phyloP scores from a whole-genome alignment of 2,329 filamentous ascomycete species.

The Ceratocystis cacaofunesta region DNA sequence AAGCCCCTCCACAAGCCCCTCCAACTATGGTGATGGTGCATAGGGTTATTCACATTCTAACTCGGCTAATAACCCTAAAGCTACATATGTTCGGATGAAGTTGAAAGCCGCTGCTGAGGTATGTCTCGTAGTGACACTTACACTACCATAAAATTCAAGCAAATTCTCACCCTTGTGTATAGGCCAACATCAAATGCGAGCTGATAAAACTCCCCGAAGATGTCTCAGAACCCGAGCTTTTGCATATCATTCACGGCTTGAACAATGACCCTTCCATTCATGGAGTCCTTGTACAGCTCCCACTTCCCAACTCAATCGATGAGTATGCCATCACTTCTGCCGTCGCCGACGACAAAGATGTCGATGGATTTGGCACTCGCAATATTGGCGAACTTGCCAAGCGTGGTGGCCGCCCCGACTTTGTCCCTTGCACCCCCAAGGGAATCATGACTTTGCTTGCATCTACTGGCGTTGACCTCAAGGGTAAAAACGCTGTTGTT shows the following conservation, averaged over 20 bases:
- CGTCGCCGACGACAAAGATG: conserved; percentile 87
- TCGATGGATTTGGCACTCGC: conserved; percentile 84
- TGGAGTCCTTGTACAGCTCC: conserved; percentile 87
- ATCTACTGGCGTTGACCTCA: conserved; percentile 67
- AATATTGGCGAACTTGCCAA: conserved; percentile 98
- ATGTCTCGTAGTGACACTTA: conserved; percentile 21
- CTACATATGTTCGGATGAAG: conserved; percentile 99
- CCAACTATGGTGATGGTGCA: not conserved
- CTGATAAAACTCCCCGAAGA: conserved; percentile 69
- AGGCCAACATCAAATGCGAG: conserved; percentile 83
- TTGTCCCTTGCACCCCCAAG: conserved; percentile 91
- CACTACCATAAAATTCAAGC: not conserved
- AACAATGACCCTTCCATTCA: conserved; percentile 81
- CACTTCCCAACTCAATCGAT: conserved; percentile 74
- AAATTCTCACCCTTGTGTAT: conserved; percentile 10
- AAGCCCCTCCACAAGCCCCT: not conserved
- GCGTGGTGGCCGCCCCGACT: conserved; percentile 75
- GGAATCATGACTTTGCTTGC: conserved; percentile 87
- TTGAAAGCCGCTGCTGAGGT: conserved; percentile 90
- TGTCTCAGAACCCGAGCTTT: conserved; percentile 69
- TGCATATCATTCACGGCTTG: conserved; percentile 63
- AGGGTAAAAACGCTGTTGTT: conserved; percentile 87
- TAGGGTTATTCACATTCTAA: conserved; percentile 7
- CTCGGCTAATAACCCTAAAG: conserved; percentile 34
- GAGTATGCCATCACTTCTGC: conserved; percentile 84